Percentiles rank a stretch among this genome's conserved stretches.
Conservation (phyloP, 306 rosid species). For the Potentilla sterilis region DNA sequence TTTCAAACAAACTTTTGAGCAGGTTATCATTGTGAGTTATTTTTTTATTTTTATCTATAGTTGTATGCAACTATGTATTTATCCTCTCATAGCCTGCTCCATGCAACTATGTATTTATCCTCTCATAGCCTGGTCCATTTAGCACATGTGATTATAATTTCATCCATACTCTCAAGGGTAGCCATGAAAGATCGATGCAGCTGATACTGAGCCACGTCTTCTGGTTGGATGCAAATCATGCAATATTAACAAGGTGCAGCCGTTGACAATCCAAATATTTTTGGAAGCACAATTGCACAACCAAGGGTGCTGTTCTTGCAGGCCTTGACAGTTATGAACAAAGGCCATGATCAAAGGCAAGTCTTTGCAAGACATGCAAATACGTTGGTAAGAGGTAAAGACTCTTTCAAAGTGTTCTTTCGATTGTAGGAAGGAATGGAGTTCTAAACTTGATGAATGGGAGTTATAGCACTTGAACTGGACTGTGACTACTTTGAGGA, state of each 20-base stretch:
- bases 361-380: neutral
- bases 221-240: too few species aligned
- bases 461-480: too few species aligned
- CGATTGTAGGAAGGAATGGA: neutral
- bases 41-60: neutral
- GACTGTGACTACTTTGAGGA: too few species aligned
- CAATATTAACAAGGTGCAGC: too few species aligned
- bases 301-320: neutral
- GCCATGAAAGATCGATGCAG: neutral
- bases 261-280: too few species aligned
- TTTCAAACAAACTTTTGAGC: neutral
- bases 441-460: neutral
- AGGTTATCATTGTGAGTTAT: neutral
- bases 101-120: neutral
- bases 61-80: neutral
- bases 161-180: neutral
- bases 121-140: neutral
- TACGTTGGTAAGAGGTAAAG: neutral
- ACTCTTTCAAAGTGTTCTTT: neutral
- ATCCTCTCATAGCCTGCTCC: neutral
- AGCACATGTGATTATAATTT: too few species aligned
- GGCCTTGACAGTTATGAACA: neutral
- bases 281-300: too few species aligned
- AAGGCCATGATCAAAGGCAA: neutral
- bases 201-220: too few species aligned